Evolutionary conservation across 2,329 filamentous ascomycete genomes (phyloP), one percentile per base, ranked within the genome.

Genomic region (Cadophora gregata): DNA sequence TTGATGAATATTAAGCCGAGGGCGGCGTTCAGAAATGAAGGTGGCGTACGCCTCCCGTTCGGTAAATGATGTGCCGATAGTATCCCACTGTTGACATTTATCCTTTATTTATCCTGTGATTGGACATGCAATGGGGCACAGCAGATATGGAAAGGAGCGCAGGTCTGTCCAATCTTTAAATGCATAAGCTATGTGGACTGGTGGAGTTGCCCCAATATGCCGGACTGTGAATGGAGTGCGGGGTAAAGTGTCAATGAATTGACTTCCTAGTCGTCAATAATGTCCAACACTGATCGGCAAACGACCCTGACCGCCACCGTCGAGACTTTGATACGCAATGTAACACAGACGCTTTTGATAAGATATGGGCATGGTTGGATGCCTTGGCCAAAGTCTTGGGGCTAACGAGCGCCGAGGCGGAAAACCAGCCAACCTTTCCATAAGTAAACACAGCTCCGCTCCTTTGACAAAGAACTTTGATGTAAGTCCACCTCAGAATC

Each of bases 11-110:
- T 16, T 16, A 5, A 21, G 42, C 42, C 42, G 42, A 47, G 42
- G 42, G 9, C 21, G n/a, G 19, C 2, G 19, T 3, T 16, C 27
- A 10, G 5, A 1, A 25, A 42, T n/a, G 7, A 12, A 58, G n/a
- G 55, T 42, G 55, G 55, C 55, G 31, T 58, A 16, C 33, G 33
- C 33, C 33, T 58, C 55, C n/a, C 55, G 55, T 21, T 58, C 55
- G 55, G 55, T 58, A 38, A 58, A 42, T 6, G 6, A 42, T 25
- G 4, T 58, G 55, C 55, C 55, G 55, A 42, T 58, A 25, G 21
- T 12, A 58, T 58, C 55, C 55, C 55, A 58, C 55, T 58, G 19
- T 58, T 58, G 55, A 58, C 55, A 38, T 58, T 27, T 58, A 58
- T 33, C 55, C 33, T 33, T 25, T 33, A 9, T 38, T 42, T 56